Base-by-base conservation (phyloP, 2,329 filamentous ascomycete species). In the Ophiostoma sp. region DNA sequence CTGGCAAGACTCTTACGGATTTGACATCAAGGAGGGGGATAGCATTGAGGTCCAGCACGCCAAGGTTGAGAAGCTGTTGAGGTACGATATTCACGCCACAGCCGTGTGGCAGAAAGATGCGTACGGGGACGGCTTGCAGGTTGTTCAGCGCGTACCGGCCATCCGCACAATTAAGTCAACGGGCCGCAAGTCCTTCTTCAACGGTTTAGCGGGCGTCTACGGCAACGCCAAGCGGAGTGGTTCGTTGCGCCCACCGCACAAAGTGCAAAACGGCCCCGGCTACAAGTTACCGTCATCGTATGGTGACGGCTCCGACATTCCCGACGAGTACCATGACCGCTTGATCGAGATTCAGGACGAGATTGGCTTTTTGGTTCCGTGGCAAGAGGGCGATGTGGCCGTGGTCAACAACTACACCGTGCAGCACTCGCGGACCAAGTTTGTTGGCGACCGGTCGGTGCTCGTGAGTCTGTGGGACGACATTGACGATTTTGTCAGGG, bases 291-390 rank as follows among this genome's bases (percentile, higher is more conserved):
- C 64, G 6, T 69, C 64, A 25, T 69, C 64, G 74, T 78, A 78
- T 31, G 77, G 78, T 12, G 78, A 79, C 63, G 78, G 75, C 25
- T 75, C 76, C 0, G 70, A 75, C 7, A 79, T 79, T 17, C 78
- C 78, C 0, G 63, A 75, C 7, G 75, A 75, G 33, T 79, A 78
- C 45, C 75, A 79, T 1, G 76, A 78, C 12, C 74, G 75, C 3
- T 76, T 78, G 1, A 76, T 78, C 15, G 76, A 77, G 42, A 77
- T 78, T 22, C 78, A 77, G 11, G 76, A 79, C 70, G 77, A 77
- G 6, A 74, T 79, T n/a, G 68, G 77, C 8, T 70, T 79, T 11
- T 39, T 71, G 31, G 57, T 73, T 36, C 59, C 42, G 22, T 66
- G 63, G 19, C 63, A 79, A 77, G 22, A 9, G 39, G 72, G 72